phyloP scores from a whole-genome alignment of 768 basidiomycete genomes.

The Suillus placidus region DNA sequence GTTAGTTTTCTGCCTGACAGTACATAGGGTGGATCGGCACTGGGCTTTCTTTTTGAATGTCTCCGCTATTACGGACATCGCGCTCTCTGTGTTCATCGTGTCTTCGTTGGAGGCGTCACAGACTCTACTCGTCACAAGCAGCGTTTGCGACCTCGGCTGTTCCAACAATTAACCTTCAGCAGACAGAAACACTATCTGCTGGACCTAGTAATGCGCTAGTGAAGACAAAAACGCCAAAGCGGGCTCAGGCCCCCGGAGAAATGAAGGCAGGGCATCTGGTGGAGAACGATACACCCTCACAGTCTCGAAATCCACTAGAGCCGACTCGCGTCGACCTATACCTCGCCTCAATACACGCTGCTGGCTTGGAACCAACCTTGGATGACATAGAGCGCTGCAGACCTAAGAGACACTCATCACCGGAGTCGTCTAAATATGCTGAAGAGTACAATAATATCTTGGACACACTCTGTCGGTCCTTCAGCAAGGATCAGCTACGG shows the following conservation, averaged over 20 bases:
- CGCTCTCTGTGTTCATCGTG: conserved; percentile 21
- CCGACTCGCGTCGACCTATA: conserved; percentile 55
- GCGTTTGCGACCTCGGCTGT: conserved; percentile 19
- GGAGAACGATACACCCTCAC: not conserved
- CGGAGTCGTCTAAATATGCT: conserved; percentile 51
- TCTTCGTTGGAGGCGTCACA: conserved; percentile 18
- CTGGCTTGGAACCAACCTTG: conserved; percentile 52
- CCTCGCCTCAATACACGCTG: conserved; percentile 53
- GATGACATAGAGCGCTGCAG: conserved; percentile 64
- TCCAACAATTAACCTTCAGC: not conserved
- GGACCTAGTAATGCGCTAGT: not conserved
- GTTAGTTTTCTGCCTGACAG: not conserved
- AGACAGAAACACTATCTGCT: not conserved
- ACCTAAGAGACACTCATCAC: conserved; percentile 42
- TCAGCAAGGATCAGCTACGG: conserved; percentile 63
- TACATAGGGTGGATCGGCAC: not conserved
- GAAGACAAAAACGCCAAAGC: not conserved
- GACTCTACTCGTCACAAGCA: conserved; percentile 29
- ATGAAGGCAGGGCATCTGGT: not conserved
- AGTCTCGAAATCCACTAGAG: conserved; percentile 36
- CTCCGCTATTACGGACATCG: conserved; percentile 22
- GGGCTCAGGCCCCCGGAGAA: not conserved
- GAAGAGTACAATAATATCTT: conserved; percentile 55
- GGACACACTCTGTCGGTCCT: conserved; percentile 58
- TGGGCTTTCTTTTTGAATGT: conserved; percentile 21